Evolutionary conservation across 23 red algal genomes (phyloP).

Genomic region (Gracilaria caudata): DNA sequence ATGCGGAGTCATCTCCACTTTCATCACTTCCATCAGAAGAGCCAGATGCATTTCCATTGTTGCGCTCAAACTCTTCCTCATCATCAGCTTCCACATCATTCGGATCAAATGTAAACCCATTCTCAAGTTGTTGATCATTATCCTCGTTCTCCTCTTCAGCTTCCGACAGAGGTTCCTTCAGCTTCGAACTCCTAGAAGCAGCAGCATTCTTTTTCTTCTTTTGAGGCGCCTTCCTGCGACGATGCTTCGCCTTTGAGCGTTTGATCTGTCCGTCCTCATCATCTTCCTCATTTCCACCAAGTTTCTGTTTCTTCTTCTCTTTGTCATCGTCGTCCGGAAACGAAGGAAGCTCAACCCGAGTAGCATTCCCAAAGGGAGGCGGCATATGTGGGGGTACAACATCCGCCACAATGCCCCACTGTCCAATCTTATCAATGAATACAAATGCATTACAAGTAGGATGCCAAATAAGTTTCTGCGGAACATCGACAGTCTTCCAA

Average conservation of each 20-base stretch:
- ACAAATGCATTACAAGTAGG: constrained; percentile 41
- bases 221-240: constrained; percentile 14
- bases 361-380: not conserved
- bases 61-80: constrained; percentile 33
- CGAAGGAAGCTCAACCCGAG: constrained; percentile 16
- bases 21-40: not conserved
- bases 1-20: constrained; percentile 34
- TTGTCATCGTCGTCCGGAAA: constrained; percentile 22
- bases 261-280: constrained; percentile 33
- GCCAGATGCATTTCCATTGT: not conserved
- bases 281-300: constrained; percentile 29
- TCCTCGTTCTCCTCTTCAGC: constrained; percentile 27
- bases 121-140: constrained; percentile 46
- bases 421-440: constrained; percentile 65
- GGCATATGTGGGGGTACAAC: constrained; percentile 60
- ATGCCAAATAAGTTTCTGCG: constrained; percentile 71
- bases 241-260: constrained; percentile 26
- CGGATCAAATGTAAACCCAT: constrained; percentile 53
- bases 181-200: not conserved
- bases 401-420: constrained; percentile 69
- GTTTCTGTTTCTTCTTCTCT: constrained; percentile 29
- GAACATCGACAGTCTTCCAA: constrained; percentile 48
- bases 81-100: constrained; percentile 68
- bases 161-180: constrained; percentile 36
- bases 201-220: constrained; percentile 17